phyloP scores from a whole-genome alignment of 108 stramenopile species.

The Heterococcus sp. region DNA sequence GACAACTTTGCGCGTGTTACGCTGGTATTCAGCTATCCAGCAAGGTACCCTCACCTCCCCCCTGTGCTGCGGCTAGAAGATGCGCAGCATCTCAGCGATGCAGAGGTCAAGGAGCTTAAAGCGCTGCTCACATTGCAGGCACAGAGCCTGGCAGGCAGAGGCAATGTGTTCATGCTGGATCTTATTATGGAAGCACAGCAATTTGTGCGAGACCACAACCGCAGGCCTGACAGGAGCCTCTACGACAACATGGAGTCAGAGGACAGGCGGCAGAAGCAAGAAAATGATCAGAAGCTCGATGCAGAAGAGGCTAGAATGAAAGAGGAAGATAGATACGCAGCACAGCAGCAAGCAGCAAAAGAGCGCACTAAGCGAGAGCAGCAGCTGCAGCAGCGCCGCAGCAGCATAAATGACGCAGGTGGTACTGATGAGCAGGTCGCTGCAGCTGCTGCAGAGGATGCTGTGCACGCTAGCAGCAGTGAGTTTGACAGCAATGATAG shows the following conservation, averaged over 20 bases:
- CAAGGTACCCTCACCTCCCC: neutral
- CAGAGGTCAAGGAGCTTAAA: constrained; percentile 9
- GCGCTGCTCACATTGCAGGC: constrained; percentile 22
- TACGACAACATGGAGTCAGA: constrained; percentile 24
- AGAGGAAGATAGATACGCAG: neutral
- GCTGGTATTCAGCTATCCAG: neutral
- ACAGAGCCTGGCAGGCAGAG: constrained; percentile 8
- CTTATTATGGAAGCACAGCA: constrained; percentile 27
- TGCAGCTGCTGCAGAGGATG: neutral
- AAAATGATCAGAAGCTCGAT: neutral
- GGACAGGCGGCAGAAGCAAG: constrained; percentile 13
- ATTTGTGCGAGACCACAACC: constrained; percentile 3
- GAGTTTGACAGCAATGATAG: neutral
- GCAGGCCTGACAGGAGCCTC: constrained; percentile 9
- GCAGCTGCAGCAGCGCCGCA: neutral
- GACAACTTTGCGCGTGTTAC: neutral
- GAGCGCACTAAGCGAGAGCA: neutral
- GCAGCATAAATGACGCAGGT: too few relatives aligned
- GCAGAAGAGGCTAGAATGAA: neutral
- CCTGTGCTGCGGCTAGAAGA: neutral
- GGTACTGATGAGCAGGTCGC: neutral
- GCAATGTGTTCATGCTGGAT: constrained; percentile 41
- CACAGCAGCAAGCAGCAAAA: neutral
- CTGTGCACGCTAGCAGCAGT: neutral
- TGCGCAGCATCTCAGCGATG: neutral